A percentile compares a stretch with the other conserved stretches of the same genome.
phyloP scores from a whole-genome alignment of 1,284 basidiomycete species.

The Ceratobasidium sp. region DNA sequence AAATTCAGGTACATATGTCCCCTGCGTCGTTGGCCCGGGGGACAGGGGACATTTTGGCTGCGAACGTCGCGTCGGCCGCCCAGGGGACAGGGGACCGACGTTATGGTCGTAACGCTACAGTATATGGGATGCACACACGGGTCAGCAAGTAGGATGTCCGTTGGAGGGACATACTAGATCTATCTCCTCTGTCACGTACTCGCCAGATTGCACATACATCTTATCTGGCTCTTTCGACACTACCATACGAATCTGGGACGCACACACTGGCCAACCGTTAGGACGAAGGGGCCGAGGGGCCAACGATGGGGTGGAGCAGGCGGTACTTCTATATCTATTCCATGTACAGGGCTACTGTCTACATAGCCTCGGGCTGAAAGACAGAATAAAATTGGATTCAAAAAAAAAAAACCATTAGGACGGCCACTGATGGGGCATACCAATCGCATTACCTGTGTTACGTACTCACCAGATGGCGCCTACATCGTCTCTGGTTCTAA shows the following conservation, averaged over 20 bases:
- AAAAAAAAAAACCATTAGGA: no score
- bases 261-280: background rate
- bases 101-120: no score
- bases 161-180: no score
- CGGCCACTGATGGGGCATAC: background rate
- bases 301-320: no score
- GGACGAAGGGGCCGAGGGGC: no score
- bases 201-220: slow-evolving; percentile 26
- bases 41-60: no score
- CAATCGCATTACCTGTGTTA: background rate
- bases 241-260: slow-evolving; percentile 44
- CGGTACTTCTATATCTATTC: slow-evolving; percentile 16
- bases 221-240: slow-evolving; percentile 40
- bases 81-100: no score
- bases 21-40: no score
- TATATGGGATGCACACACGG: background rate
- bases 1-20: no score
- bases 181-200: no score
- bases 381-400: background rate
- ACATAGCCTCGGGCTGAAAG: background rate
- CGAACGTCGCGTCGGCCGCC: no score
- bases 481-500: background rate
- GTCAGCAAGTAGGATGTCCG: no score
- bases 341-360: background rate
- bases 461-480: background rate